Conservation (phyloP, 371 early-diverging fungal genomes). For the Zychaea mexicana region DNA sequence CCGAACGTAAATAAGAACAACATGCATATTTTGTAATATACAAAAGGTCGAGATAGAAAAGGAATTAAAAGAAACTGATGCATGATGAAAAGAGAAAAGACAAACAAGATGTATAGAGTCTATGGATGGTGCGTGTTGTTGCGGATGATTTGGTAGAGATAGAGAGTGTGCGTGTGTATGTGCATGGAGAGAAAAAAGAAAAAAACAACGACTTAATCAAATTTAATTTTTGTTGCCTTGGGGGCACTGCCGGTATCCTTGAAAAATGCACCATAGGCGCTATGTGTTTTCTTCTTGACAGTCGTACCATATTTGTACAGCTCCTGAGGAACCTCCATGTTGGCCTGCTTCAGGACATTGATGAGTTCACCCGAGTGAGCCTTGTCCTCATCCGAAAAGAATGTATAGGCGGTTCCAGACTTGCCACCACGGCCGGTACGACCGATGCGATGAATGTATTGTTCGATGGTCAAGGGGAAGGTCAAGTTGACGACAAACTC, state of each 20-base stretch:
- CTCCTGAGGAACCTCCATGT: constrained; percentile 85
- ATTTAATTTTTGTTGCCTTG: constrained; percentile 91
- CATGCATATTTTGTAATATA: background rate
- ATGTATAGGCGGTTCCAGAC: constrained; percentile 89
- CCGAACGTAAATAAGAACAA: background rate
- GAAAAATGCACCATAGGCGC: constrained; percentile 93
- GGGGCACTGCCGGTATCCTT: constrained; percentile 85
- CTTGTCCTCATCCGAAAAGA: constrained; percentile 96
- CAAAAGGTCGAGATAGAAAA: too few species aligned
- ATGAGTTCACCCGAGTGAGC: constrained; percentile 85
- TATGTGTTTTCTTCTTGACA: constrained; percentile 96
- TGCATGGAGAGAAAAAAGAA: background rate
- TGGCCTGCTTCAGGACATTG: constrained; percentile 90
- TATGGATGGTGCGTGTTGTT: background rate
- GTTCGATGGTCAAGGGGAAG: constrained; percentile 96
- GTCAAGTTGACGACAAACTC: constrained; percentile 98
- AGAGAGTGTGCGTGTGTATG: background rate
- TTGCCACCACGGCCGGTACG: constrained; percentile 97
- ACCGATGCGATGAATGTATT: constrained; percentile 94
- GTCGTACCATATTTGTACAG: constrained; percentile 93
- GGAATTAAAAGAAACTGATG: background rate
- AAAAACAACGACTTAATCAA: constrained; percentile 44
- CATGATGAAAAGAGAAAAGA: background rate
- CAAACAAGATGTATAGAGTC: background rate
- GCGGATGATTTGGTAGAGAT: background rate